These are phyloP conservation scores for Claviceps arundinis DNA, from an alignment of 2,329 filamentous ascomycete genomes.

Conservation along the genomic window DNA sequence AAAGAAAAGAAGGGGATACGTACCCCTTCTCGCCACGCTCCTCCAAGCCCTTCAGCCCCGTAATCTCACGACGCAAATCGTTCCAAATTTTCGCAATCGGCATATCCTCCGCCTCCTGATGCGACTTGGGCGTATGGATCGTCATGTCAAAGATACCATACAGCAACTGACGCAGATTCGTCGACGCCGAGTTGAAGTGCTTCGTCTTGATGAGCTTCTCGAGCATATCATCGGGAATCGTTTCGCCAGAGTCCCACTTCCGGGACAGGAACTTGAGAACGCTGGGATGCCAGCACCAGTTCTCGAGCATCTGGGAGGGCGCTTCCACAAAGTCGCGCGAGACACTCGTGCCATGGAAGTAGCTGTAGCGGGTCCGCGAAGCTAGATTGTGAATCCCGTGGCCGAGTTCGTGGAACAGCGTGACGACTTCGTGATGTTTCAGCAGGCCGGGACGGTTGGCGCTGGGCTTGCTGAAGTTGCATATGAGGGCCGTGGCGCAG, in stretches of 20 bases:
- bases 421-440: conserved; percentile 73
- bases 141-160: conserved; percentile 80
- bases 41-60: conserved; percentile 62
- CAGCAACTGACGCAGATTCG: conserved; percentile 66
- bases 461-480: conserved; percentile 75
- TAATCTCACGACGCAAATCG: conserved; percentile 55
- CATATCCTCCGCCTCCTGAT: conserved; percentile 53
- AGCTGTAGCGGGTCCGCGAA: conserved; percentile 47
- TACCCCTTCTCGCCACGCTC: conserved; percentile 43
- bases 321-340: conserved; percentile 60
- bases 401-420: conserved; percentile 66
- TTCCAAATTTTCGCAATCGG: conserved; percentile 60
- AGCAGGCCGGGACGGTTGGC: conserved; percentile 63
- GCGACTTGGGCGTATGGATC: conserved; percentile 57
- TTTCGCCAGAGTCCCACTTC: conserved; percentile 57
- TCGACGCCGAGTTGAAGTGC: conserved; percentile 68
- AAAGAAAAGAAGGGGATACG: conserved; percentile 13
- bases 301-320: conserved; percentile 61
- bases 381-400: conserved; percentile 59
- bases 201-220: conserved; percentile 63
- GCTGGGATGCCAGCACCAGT: conserved; percentile 60
- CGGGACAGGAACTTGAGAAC: conserved; percentile 54
- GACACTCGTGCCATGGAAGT: conserved; percentile 55
- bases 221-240: conserved; percentile 63
- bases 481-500: conserved; percentile 67